These are phyloP conservation scores for Ormosia semicastrata DNA, from an alignment of 306 rosid species.

Conservation along the genomic window DNA sequence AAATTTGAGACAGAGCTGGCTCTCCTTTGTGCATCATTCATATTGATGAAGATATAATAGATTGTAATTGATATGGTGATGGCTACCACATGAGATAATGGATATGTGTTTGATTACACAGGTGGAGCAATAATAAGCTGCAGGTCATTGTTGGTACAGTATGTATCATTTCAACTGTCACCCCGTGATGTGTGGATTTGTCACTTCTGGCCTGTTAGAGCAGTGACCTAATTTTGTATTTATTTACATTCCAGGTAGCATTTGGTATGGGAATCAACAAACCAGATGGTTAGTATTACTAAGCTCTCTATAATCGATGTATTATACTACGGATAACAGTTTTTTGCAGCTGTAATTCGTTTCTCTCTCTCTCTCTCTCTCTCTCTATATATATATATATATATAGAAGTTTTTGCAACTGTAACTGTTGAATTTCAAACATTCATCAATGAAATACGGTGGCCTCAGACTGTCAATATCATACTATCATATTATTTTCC, in stretches of 20 bases:
- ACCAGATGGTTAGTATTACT: constrained; percentile 85
- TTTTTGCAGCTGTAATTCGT: constrained; percentile 25
- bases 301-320: neutral
- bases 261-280: constrained; percentile 99
- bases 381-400: no score
- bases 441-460: constrained; percentile 2
- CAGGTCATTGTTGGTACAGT: constrained; percentile 95
- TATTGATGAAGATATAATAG: constrained; percentile 10
- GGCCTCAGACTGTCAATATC: neutral
- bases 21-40: neutral
- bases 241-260: constrained; percentile 73
- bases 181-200: neutral
- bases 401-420: neutral
- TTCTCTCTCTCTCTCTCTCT: neutral
- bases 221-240: neutral
- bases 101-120: constrained; percentile 37
- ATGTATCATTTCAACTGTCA: constrained; percentile 39
- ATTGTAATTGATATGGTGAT: constrained; percentile 10
- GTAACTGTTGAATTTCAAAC: neutral
- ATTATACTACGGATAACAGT: neutral
- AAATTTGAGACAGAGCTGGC: constrained; percentile 11
- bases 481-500: constrained; percentile 3
- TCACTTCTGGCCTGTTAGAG: constrained; percentile 9
- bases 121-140: constrained; percentile 88
- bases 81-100: constrained; percentile 9